These are phyloP conservation scores for Phytomonas sp. DNA, from an alignment of 208 protist genomes.

Conservation along the genomic window DNA sequence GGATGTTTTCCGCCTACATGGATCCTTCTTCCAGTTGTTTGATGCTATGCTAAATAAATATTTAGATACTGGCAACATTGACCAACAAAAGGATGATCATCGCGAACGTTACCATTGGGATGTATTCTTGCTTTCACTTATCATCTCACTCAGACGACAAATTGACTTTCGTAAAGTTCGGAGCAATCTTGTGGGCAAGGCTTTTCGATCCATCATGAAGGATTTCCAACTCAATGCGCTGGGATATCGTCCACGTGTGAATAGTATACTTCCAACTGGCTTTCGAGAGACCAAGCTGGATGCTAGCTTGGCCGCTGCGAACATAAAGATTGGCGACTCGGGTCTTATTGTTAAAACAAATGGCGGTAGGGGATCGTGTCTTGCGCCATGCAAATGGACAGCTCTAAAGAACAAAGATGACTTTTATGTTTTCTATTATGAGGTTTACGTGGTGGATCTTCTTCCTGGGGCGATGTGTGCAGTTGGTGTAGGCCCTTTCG, in stretches of 20 bases:
- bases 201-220: conserved; percentile 17
- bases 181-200: conserved; percentile 12
- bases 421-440: conserved; percentile 61
- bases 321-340: conserved; percentile 38
- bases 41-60: conserved; percentile 22
- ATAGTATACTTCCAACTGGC: conserved; percentile 39
- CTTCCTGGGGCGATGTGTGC: conserved; percentile 40
- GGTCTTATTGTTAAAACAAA: conserved; percentile 42
- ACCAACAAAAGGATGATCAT: conserved; percentile 6
- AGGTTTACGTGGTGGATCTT: conserved; percentile 76
- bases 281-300: conserved; percentile 39
- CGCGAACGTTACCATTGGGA: conserved; percentile 32
- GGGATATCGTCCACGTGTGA: conserved; percentile 21
- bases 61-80: conserved; percentile 10
- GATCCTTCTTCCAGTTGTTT: conserved; percentile 72
- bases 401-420: not conserved
- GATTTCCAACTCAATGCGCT: not conserved
- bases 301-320: conserved; percentile 23
- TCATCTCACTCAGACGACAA: conserved; percentile 45
- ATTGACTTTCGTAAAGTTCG: conserved; percentile 57
- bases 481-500: conserved; percentile 65
- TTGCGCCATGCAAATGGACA: conserved; percentile 52
- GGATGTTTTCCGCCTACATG: conserved; percentile 63
- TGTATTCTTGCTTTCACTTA: conserved; percentile 42
- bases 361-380: conserved; percentile 56